Evolutionary conservation across 352 stramenopile species (phyloP), one percentile per base, ranked within the genome.

Genomic region (Pythium inflatum): DNA sequence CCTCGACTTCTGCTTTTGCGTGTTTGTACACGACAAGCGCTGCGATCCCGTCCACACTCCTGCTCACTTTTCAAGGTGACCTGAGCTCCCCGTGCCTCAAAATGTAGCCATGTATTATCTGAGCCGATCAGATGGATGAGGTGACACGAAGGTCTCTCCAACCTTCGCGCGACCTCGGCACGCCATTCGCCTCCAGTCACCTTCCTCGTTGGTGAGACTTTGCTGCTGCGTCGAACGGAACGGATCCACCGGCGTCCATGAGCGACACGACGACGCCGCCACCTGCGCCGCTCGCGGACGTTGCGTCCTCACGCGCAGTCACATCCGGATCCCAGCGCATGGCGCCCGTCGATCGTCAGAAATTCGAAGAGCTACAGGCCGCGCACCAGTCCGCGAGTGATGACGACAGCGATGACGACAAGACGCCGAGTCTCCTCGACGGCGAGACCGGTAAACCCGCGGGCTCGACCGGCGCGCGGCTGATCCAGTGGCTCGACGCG

Each of bases 401-500:
- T 31, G 48, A 62, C 50, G 48, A 57, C 5, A 59, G 64, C n/a
- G 66, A 68, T 43, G 63, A 64, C 38, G 57, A 68, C 13, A 36
- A 22, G 8, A 61, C 67, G 30, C 59, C 51, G n/a, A 69, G 59
- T 34, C 59, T 74, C 28, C 30, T 74, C 24, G 62, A 68, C 13
- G 69, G 51, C 8, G 69, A 68, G 43, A 70, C 51, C 5, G 70
- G 55, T 50, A 59, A 67, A 27, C 61, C 55, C 7, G 60, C 73
- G 24, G 86, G 90, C 57, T 80, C 75, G 3, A 79, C 88, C 16
- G 83, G 87, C 13, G 80, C 74, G 36, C 83, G 91, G 54, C 76
- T 96, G 20, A 85, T 93, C 51, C 72, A 84, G 49, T 96, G 88
- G 88, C 83, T 96, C 5, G 85, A 91, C 51, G 54, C 57, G 20